Base-by-base conservation (phyloP, 2,329 filamentous ascomycete species). In the Fusarium veterinarium region DNA sequence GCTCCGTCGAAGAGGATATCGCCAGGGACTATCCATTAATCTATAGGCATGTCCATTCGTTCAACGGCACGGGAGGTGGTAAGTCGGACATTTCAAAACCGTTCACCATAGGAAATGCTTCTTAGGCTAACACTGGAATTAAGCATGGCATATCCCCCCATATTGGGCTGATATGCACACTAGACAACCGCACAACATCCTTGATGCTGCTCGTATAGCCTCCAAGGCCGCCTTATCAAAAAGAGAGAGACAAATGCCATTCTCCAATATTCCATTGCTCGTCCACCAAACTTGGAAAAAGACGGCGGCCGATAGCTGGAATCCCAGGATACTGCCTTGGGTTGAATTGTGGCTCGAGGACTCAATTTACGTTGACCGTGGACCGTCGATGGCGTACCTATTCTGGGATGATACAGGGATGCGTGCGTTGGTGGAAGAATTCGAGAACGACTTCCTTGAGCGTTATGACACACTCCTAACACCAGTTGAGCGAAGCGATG, bases 251-350 rank as follows among this genome's bases (percentile, higher is more conserved):
- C 31, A 17, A 11, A n/a, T 60, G 8, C 19, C 30, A 3, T 44
- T 44, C 23, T 60, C 58, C 3, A 13, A 56, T 20, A 60, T 60
- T n/a, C 58, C 58, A 6, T 23, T 60, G 10, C 13, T 60, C 10
- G 48, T 56, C 6, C 58, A 56, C 11, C 58, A 60, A 37, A 60
- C 58, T n/a, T 60, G 58, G 58, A 56, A 60, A 60, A 30, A 23
- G 6, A 56, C 38, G 3, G 38, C 38, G 2, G 58, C 23, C 11
- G 19, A 60, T 56, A 11, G 3, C 1, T 60, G 48, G 58, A 23
- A 23, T 44, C 23, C 48, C 6, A 60, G 35, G 13, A 44, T 60
- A 17, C 12, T 56, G 4, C 58, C 58, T 56, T 56, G 48, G 48
- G 48, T 60, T 56, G 58, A 60, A 20, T 5, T 25, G 4, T 60